Evolutionary conservation across 768 basidiomycete species (phyloP).

Genomic region (Kwoniella bestiolae): DNA sequence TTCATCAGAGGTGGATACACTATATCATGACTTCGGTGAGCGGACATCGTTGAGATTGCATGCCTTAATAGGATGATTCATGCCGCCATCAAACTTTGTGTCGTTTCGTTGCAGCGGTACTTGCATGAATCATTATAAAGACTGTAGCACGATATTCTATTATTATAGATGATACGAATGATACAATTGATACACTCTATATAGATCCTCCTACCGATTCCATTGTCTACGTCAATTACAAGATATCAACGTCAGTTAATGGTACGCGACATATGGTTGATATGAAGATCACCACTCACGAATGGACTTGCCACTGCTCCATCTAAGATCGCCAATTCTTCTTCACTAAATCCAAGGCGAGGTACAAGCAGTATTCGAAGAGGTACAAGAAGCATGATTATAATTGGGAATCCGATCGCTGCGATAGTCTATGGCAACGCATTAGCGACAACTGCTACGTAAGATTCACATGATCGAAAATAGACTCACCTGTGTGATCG

Average conservation of each 20-base stretch:
- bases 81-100: too few species aligned
- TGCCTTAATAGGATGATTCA: too few species aligned
- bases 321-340: slow-evolving; percentile 84
- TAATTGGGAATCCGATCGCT: slow-evolving; percentile 86
- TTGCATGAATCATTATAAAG: too few species aligned
- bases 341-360: slow-evolving; percentile 68
- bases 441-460: not conserved
- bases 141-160: too few species aligned
- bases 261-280: too few species aligned
- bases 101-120: too few species aligned
- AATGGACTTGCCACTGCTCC: slow-evolving; percentile 72
- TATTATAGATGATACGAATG: not conserved
- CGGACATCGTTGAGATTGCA: too few species aligned
- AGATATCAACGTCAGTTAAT: too few species aligned
- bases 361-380: slow-evolving; percentile 74
- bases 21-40: too few species aligned
- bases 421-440: slow-evolving; percentile 61
- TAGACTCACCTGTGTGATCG: slow-evolving; percentile 79
- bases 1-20: too few species aligned
- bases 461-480: slow-evolving; percentile 17
- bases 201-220: slow-evolving; percentile 25
- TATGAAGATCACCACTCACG: slow-evolving; percentile 25
- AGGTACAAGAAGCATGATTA: slow-evolving; percentile 83
- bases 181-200: not conserved
- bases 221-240: slow-evolving; percentile 26